Conservation (phyloP, 2,329 filamentous ascomycete genomes). For the Botrytis porri region DNA sequence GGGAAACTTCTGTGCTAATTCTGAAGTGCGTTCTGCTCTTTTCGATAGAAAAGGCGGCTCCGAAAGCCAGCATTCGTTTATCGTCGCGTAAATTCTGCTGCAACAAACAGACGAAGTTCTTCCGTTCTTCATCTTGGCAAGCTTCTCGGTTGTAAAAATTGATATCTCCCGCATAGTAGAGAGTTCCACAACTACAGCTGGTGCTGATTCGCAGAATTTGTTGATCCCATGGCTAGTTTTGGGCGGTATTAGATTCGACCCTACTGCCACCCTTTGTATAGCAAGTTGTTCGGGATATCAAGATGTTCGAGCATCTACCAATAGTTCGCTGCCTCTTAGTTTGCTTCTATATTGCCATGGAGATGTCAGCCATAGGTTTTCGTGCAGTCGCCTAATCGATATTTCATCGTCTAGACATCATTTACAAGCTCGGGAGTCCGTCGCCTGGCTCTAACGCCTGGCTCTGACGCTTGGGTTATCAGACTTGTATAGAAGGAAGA, state of each 20-base stretch:
- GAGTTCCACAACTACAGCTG: background rate
- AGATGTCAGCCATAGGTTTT: background rate
- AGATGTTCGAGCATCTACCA: background rate
- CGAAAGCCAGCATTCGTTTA: background rate
- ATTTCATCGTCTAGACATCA: background rate
- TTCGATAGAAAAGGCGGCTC: background rate
- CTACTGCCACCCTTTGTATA: background rate
- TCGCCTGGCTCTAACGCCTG: background rate
- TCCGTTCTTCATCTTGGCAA: background rate
- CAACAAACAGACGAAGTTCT: background rate
- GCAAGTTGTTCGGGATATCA: background rate
- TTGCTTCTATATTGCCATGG: background rate
- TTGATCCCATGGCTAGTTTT: background rate
- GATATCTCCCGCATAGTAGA: accelerated
- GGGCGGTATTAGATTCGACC: background rate
- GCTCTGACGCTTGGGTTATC: accelerated
- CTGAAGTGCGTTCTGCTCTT: background rate
- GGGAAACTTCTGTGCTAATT: accelerated
- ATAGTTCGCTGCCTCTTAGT: background rate
- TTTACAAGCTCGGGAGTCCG: background rate
- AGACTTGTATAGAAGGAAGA: background rate
- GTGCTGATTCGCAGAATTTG: background rate
- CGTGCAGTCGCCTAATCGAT: background rate
- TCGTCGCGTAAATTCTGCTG: background rate
- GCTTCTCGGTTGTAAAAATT: background rate